Conservation (phyloP, 2,329 filamentous ascomycete genomes). For the Diaporthe amygdali region DNA sequence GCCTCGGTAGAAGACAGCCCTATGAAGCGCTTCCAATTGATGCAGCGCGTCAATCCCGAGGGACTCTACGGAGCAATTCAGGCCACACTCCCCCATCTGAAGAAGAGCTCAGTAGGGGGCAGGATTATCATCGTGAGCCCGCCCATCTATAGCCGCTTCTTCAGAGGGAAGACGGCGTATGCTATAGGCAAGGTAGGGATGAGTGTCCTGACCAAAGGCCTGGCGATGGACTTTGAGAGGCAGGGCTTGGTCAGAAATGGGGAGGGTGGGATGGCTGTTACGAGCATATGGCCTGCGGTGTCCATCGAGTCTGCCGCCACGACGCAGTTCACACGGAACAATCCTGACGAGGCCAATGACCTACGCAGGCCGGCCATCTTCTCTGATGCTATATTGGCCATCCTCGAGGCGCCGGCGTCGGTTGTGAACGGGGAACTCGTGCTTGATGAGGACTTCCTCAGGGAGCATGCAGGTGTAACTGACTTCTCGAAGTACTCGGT, state of each 20-base stretch:
- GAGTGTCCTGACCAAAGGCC: constrained; percentile 79
- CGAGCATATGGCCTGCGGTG: constrained; percentile 81
- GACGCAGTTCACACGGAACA: constrained; percentile 50
- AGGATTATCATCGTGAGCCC: constrained; percentile 81
- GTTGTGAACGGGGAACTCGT: constrained; percentile 74
- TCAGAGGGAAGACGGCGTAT: constrained; percentile 85
- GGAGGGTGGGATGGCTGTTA: constrained; percentile 68
- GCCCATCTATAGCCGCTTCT: constrained; percentile 85
- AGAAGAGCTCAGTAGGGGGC: constrained; percentile 53
- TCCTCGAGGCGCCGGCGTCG: constrained; percentile 64
- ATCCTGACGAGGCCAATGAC: constrained; percentile 57
- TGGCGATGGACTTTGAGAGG: constrained; percentile 81
- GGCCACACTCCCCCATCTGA: constrained; percentile 70
- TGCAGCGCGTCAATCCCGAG: constrained; percentile 77
- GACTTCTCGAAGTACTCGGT: constrained; percentile 78
- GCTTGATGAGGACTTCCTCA: constrained; percentile 82
- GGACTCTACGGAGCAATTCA: constrained; percentile 78
- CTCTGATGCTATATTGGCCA: constrained; percentile 78
- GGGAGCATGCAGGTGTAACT: constrained; percentile 63
- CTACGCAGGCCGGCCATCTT: constrained; percentile 76
- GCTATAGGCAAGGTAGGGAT: constrained; percentile 81
- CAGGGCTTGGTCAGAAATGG: constrained; percentile 58
- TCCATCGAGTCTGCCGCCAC: constrained; percentile 81
- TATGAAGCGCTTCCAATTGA: constrained; percentile 76
- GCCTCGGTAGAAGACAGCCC: constrained; percentile 74